Conservation (phyloP, 805 yeast species). For the Metschnikowia lachancei region DNA sequence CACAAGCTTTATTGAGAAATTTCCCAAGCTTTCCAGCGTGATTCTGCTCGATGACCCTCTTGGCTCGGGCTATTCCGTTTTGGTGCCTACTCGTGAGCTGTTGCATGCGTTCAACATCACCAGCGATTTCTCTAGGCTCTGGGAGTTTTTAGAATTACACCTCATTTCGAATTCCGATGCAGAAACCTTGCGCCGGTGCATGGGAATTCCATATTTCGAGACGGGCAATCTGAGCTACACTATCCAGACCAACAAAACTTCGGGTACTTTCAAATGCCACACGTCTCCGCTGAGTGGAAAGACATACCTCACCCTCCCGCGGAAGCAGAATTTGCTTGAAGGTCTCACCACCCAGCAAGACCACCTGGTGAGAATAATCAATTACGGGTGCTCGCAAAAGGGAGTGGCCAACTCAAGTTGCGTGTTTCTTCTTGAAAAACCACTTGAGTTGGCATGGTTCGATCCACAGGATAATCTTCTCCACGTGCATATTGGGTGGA, state of each 20-base stretch:
- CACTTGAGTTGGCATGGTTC: constrained; percentile 65
- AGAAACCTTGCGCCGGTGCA: constrained; percentile 47
- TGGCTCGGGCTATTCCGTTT: constrained; percentile 50
- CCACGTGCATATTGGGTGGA: constrained; percentile 61
- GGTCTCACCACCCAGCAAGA: constrained; percentile 37
- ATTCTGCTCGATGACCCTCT: constrained; percentile 32
- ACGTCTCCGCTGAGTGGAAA: constrained; percentile 15
- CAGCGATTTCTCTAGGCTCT: constrained; percentile 40
- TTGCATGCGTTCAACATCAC: constrained; percentile 52
- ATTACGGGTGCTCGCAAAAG: constrained; percentile 55
- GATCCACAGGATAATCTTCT: constrained; percentile 43
- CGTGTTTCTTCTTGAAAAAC: constrained; percentile 63
- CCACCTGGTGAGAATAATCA: constrained; percentile 56
- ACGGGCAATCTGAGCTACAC: constrained; percentile 6
- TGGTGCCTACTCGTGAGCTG: constrained; percentile 67
- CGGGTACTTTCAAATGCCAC: constrained; percentile 14
- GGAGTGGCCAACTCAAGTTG: constrained; percentile 40
- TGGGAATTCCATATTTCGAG: constrained; percentile 20
- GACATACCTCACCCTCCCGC: constrained; percentile 13
- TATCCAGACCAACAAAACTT: constrained; percentile 17
- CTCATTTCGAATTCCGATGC: constrained; percentile 60
- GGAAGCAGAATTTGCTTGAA: constrained; percentile 2
- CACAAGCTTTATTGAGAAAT: constrained; percentile 43
- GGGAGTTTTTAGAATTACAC: constrained; percentile 63
- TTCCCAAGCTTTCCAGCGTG: constrained; percentile 42